Evolutionary conservation across 352 stramenopile genomes (phyloP), one percentile per base, ranked within the genome.

Genomic region (Phytopythium sindhum): DNA sequence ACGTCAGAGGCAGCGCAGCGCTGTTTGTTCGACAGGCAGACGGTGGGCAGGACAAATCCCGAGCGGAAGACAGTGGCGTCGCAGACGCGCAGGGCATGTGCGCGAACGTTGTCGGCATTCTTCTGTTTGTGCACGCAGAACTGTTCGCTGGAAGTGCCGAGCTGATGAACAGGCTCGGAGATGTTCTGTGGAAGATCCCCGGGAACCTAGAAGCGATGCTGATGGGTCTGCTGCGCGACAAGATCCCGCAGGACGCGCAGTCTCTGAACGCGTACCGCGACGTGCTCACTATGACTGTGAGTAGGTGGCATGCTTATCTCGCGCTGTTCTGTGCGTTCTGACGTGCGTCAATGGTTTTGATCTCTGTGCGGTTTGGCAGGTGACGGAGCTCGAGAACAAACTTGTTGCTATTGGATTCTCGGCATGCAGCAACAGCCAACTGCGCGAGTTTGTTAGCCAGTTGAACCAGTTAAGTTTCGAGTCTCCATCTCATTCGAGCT

Each of bases 151-250:
- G 71, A 8, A 75, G 75, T 33, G 42, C 63, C 0, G 70, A 81
- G 56, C 64, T 90, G 24, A 90, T 90, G 80, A 63, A 72, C 19
- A 72, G 67, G 39, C 69, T 88, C 28, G 69, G 71, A 23, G 80
- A 79, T 17, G 69, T 86, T 7, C 63, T 93, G 45, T 93, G 84
- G 81, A 93, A 86, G 48, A 81, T 84, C 44, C 84, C 84, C 23
- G 81, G 81, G 8, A 88, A 89, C 60, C 66, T 93, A 10, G 84
- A 93, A 59, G 74, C 77, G 5, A 77, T 89, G 52, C 66, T 93
- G 39, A 77, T 87, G 56, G 75, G 75, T 35, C 37, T 88, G 29
- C 60, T 93, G 4, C 80, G 90, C 39, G 77, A 89, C 50, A 86
- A 82, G 37, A 90, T 93, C 35, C 84, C 84, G 0, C 81, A 90